These are phyloP conservation scores for Trichoderma endophyticum DNA, from an alignment of 2,329 filamentous ascomycete genomes.

Conservation along the genomic window DNA sequence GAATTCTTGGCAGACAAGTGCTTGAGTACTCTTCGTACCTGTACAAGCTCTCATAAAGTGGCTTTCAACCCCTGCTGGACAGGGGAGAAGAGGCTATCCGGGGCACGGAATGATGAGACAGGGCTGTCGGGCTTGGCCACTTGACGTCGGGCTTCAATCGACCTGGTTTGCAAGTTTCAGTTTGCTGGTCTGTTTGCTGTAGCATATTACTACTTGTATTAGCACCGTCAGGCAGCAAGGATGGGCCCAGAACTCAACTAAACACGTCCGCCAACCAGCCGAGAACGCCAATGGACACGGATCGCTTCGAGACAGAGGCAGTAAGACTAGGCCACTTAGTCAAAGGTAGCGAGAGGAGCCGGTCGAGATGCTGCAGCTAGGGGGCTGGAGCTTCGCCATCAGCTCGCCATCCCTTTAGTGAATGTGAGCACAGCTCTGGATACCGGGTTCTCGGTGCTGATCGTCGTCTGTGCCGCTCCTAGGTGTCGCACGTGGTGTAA, in stretches of 20 bases:
- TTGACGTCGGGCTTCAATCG: neutral
- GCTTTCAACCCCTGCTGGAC: neutral
- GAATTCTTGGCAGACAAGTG: neutral
- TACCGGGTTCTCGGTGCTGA: slow-evolving; percentile 9
- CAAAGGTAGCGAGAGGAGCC: neutral
- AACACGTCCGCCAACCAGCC: neutral
- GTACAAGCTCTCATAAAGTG: neutral
- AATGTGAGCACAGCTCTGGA: neutral
- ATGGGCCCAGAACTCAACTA: neutral
- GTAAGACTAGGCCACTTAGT: neutral
- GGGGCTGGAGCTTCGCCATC: neutral
- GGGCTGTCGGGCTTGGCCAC: neutral
- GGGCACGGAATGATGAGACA: neutral
- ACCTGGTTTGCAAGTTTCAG: neutral
- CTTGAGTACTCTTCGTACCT: neutral
- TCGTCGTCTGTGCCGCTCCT: neutral
- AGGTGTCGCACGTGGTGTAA: neutral
- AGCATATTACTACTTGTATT: neutral
- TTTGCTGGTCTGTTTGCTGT: neutral
- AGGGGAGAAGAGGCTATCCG: neutral
- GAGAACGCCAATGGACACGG: neutral
- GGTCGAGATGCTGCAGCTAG: neutral
- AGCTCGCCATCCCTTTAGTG: neutral
- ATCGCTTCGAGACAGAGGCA: neutral
- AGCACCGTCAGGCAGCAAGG: neutral